A percentile compares a stretch with the other conserved stretches of the same genome.
These are phyloP conservation scores for Oidiodendron maius DNA, from an alignment of 495 filamentous ascomycete species.

Conservation along the genomic window DNA sequence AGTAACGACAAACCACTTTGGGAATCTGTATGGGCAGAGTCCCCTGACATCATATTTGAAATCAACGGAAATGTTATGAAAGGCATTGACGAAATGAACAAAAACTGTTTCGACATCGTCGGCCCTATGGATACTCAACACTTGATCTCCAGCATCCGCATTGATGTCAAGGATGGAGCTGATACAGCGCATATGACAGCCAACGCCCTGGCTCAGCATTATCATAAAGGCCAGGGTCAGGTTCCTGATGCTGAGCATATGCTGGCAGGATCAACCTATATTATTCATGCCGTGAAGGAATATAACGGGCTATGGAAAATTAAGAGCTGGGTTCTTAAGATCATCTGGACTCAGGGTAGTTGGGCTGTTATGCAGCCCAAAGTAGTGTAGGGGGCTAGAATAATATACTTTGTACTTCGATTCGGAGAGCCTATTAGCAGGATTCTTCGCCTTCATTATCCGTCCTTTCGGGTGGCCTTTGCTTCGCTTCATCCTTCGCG, in stretches of 20 bases:
- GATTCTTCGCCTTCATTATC: too few relatives aligned
- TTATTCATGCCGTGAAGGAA: background rate
- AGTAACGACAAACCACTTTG: background rate
- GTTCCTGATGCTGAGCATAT: background rate
- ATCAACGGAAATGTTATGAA: background rate
- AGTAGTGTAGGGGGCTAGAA: too few relatives aligned
- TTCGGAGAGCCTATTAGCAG: too few relatives aligned
- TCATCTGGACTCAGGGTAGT: background rate
- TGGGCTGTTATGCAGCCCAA: constrained; percentile 1
- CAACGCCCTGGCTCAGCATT: background rate
- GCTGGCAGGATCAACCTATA: background rate
- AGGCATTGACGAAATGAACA: background rate
- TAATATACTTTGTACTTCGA: too few relatives aligned
- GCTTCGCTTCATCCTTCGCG: too few relatives aligned
- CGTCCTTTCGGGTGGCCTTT: too few relatives aligned
- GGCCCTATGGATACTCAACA: background rate
- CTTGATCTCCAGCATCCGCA: background rate
- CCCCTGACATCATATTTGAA: background rate
- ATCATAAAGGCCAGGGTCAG: background rate
- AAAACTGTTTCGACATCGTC: background rate
- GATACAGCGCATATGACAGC: background rate
- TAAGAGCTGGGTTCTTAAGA: background rate
- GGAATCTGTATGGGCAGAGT: background rate
- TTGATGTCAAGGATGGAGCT: background rate
- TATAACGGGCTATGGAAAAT: background rate